Conservation (phyloP, 306 rosid genomes). For the Cucumis sativus region Cucumber_9930_V3 NC_026660.2:27749501-27750000, state of each 20-base stretch:
- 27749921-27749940: too few relatives aligned
- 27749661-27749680: slow-evolving; percentile 10
- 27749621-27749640: slow-evolving; percentile 57
- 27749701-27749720: neutral
- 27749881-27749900: neutral
- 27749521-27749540: slow-evolving; percentile 54
- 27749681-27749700: neutral
- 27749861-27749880: neutral
- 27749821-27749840: neutral
- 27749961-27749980: too few relatives aligned
- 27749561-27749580: slow-evolving; percentile 72
- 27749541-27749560: slow-evolving; percentile 75
- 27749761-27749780: neutral
- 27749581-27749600: slow-evolving; percentile 87
- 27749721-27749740: neutral
- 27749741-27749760: neutral
- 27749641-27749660: slow-evolving; percentile 72
- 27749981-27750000: too few relatives aligned
- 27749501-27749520: slow-evolving; percentile 59
- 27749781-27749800: neutral
- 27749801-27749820: neutral
- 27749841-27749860: neutral
- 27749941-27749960: too few relatives aligned
- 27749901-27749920: too few relatives aligned
- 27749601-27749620: slow-evolving; percentile 52